phyloP scores from a whole-genome alignment of 805 yeast genomes.

The Schwanniomyces pseudopolymorphus region DNA sequence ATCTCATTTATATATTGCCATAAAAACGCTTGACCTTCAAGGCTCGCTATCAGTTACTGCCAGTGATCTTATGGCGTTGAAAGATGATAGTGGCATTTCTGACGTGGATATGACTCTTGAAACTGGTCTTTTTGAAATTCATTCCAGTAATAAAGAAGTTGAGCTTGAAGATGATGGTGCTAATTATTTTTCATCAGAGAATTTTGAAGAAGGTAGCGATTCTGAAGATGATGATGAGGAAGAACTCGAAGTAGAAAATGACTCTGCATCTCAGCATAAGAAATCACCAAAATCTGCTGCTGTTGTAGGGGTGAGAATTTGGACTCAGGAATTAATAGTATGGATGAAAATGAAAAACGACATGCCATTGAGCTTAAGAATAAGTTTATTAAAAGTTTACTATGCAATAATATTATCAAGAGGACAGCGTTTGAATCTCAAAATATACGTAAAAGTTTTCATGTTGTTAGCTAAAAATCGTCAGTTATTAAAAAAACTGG shows the following conservation, averaged over 20 bases:
- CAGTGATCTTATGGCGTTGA: conserved; percentile 56
- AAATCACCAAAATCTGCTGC: conserved; percentile 68
- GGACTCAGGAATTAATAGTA: conserved; percentile 83
- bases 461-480: conserved; percentile 54
- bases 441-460: conserved; percentile 62
- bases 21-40: conserved; percentile 69
- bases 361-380: conserved; percentile 66
- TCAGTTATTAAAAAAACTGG: conserved; percentile 35
- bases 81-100: conserved; percentile 26
- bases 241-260: conserved; percentile 29
- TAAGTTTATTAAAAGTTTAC: conserved; percentile 64
- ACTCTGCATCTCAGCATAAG: conserved; percentile 52
- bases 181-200: conserved; percentile 16
- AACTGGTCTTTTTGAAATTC: conserved; percentile 48
- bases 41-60: conserved; percentile 68
- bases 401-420: conserved; percentile 69
- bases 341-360: conserved; percentile 79
- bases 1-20: conserved; percentile 74
- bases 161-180: conserved; percentile 15
- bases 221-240: conserved; percentile 45
- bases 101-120: conserved; percentile 51
- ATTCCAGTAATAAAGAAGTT: conserved; percentile 5
- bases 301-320: conserved; percentile 70
- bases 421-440: conserved; percentile 65
- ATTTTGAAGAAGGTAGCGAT: conserved; percentile 32